Percentiles rank a stretch among this genome's conserved stretches.
phyloP scores from a whole-genome alignment of 2,329 filamentous ascomycete species.

The Pezicula carpinea region DNA sequence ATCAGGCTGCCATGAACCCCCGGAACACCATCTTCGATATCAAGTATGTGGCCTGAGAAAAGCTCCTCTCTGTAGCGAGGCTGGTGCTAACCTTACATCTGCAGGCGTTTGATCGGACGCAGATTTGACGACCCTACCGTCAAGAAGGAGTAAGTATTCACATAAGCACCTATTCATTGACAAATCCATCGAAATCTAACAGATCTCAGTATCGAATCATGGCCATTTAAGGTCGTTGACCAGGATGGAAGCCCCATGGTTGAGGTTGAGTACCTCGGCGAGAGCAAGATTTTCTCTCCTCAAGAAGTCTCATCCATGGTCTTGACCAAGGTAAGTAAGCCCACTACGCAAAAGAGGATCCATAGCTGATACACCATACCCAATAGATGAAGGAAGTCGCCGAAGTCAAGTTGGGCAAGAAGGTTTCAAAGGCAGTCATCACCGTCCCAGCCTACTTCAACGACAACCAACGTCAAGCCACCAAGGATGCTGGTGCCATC shows the following conservation, averaged over 20 bases:
- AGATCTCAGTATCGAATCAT: slow-evolving; percentile 92
- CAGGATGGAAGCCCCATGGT: slow-evolving; percentile 85
- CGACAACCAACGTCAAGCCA: slow-evolving; percentile 99
- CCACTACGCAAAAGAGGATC: neutral
- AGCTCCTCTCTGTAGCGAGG: no score
- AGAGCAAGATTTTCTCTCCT: slow-evolving; percentile 93
- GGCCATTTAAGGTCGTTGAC: slow-evolving; percentile 98
- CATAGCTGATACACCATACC: slow-evolving; percentile 1
- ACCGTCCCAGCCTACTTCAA: slow-evolving; percentile 99
- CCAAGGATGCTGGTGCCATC: slow-evolving; percentile 98
- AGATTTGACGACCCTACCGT: slow-evolving; percentile 92
- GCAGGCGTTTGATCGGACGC: slow-evolving; percentile 93
- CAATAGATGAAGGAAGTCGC: slow-evolving; percentile 97
- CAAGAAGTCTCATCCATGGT: slow-evolving; percentile 99
- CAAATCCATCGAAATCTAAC: no score
- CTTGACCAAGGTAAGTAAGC: slow-evolving; percentile 74
- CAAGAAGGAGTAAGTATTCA: no score
- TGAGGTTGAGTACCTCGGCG: slow-evolving; percentile 90
- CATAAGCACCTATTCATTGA: no score
- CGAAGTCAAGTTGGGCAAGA: slow-evolving; percentile 97
- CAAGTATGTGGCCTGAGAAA: slow-evolving; percentile 60
- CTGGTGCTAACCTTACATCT: neutral
- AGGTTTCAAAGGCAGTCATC: slow-evolving; percentile 98
- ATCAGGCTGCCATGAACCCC: slow-evolving; percentile 99
- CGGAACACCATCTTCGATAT: slow-evolving; percentile 97